These are phyloP conservation scores for Umbilicus rupestris DNA, from an alignment of 164 flowering plant genomes.

Conservation along the genomic window DNA sequence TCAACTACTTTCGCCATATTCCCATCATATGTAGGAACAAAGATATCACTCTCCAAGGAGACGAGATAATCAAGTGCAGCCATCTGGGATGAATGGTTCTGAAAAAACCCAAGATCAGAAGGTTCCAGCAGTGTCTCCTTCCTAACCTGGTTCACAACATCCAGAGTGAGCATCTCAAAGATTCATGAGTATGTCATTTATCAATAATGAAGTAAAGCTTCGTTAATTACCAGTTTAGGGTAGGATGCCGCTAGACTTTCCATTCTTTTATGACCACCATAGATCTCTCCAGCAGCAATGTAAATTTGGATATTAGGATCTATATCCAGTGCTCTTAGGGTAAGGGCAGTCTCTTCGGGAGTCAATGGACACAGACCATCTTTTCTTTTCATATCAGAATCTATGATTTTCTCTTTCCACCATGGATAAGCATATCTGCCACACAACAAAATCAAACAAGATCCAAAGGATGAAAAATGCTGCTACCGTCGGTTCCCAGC, in stretches of 20 bases:
- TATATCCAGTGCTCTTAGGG: conserved; percentile 33
- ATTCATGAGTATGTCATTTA: background rate
- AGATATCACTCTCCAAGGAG: conserved; percentile 46
- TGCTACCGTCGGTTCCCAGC: background rate
- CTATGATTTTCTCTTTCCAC: conserved; percentile 56
- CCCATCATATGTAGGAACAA: conserved; percentile 56
- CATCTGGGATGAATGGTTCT: conserved; percentile 56
- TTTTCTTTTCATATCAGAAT: conserved; percentile 36
- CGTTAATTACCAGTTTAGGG: conserved; percentile 38
- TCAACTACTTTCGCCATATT: conserved; percentile 67
- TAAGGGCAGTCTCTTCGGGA: conserved; percentile 49
- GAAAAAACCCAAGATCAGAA: conserved; percentile 31
- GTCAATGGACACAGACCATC: conserved; percentile 60
- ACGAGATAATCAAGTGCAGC: conserved; percentile 56
- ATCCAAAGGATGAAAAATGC: background rate
- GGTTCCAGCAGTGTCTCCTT: conserved; percentile 46
- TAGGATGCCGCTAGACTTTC: conserved; percentile 23
- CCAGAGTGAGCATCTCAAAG: background rate
- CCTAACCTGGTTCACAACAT: conserved; percentile 27
- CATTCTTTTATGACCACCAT: conserved; percentile 48
- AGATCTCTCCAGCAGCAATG: conserved; percentile 58
- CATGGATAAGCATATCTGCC: conserved; percentile 44
- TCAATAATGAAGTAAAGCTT: background rate
- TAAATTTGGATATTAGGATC: conserved; percentile 47
- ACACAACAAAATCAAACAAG: background rate